Evolutionary conservation across 306 rosid species (phyloP).

Genomic region (Cotoneaster glaucophyllus): DNA sequence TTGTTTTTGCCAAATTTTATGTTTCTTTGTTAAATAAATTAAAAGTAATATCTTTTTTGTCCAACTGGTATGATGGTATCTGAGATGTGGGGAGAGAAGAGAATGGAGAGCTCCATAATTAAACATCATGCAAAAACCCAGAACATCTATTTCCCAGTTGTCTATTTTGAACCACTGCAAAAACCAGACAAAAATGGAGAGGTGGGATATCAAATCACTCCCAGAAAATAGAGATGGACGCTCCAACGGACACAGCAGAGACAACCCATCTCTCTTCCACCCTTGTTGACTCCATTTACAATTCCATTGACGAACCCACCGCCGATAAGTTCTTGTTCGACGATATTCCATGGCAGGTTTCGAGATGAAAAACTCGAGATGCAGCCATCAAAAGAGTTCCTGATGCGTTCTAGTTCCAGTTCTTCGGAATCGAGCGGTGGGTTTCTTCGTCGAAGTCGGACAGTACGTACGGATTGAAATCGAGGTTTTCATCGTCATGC

Average conservation of each 20-base stretch:
- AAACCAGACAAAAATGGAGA: slow-evolving; percentile 40
- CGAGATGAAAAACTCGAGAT: slow-evolving; percentile 32
- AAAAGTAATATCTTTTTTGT: no score
- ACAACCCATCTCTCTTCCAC: slow-evolving; percentile 88
- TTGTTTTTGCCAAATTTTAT: no score
- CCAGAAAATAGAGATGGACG: slow-evolving; percentile 15
- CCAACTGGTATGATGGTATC: no score
- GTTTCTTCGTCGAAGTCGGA: slow-evolving; percentile 86
- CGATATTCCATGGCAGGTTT: slow-evolving; percentile 54
- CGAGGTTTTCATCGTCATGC: slow-evolving; percentile 15
- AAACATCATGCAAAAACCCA: slow-evolving; percentile 21
- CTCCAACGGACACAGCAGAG: slow-evolving; percentile 42
- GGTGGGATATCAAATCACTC: slow-evolving; percentile 35
- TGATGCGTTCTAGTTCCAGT: slow-evolving; percentile 64
- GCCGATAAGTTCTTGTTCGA: slow-evolving; percentile 32
- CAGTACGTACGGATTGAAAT: slow-evolving; percentile 22
- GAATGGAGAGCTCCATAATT: slow-evolving; percentile 10
- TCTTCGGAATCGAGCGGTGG: slow-evolving; percentile 80
- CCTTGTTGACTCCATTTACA: slow-evolving; percentile 77
- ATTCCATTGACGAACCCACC: slow-evolving; percentile 63
- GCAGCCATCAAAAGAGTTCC: slow-evolving; percentile 27
- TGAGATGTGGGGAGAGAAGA: no score
- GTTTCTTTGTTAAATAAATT: no score
- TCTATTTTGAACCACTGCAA: slow-evolving; percentile 6
- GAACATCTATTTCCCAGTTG: slow-evolving; percentile 27